Evolutionary conservation across 176 grass and related monocot species (phyloP), one percentile per base, ranked within the genome.

Genomic region (Triticum monococcum): DNA sequence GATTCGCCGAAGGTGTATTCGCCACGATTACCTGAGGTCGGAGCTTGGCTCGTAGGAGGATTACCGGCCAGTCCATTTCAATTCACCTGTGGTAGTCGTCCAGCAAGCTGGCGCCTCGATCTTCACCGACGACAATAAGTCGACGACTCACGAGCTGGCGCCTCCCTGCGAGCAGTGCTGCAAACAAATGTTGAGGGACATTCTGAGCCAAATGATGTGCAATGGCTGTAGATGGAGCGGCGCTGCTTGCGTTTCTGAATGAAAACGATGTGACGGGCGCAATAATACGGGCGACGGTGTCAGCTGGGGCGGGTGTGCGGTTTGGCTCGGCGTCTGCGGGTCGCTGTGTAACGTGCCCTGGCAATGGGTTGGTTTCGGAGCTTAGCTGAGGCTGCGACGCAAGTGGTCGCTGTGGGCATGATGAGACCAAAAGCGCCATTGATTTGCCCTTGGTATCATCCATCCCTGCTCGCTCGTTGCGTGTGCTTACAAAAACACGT

Each of bases 1-100:
- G n/a, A n/a, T n/a, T n/a, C 79, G 30, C 83, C 68, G 33, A 95
- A 92, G 80, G 75, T 90, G 8, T 90, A 92, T 77, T 90, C 63
- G 5, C n/a, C n/a, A n/a, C n/a, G n/a, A n/a, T n/a, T n/a, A n/a
- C 66, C 83, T 92, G 67, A 79, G 82, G 9, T 67, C 54, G 1
- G 93, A 92, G 86, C 83, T 90, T 2, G 93, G 82, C 3, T 43
- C 64, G 28, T 83, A 82, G 63, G 20, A 7, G 80, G 18, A 66
- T 59, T 20, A 59, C 12, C 62, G 37, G 83, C 14, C 7, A 30
- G 28, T 30, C 28, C 28, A 30, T 30, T 30, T 30, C 48, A 52
- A 5, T 52, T 52, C 11, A 12, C 22, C 72, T 78, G 73, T 30
- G 28, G 28, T 30, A 30, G 28, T 30, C 28, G 28, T 30, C 28